These are phyloP conservation scores for Cystofilobasidium ferigula DNA, from an alignment of 768 basidiomycete genomes.

Conservation along the genomic window DNA sequence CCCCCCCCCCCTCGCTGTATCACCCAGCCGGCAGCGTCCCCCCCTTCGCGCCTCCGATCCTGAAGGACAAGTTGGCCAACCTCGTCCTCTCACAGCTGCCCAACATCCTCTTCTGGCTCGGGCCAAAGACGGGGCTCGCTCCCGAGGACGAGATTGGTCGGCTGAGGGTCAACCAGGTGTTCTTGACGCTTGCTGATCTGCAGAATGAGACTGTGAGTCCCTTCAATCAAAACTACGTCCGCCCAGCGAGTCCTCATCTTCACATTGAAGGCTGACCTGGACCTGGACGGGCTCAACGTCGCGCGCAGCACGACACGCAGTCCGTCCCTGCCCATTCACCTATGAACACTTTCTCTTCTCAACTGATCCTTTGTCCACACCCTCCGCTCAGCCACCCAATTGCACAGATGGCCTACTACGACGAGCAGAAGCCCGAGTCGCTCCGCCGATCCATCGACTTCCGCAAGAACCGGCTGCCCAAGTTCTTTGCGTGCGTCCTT, in stretches of 20 bases:
- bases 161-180: slow-evolving; percentile 40
- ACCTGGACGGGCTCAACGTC: neutral
- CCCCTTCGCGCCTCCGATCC: slow-evolving; percentile 43
- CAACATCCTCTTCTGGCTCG: slow-evolving; percentile 40
- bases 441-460: slow-evolving; percentile 37
- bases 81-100: slow-evolving; percentile 39
- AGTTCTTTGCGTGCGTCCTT: slow-evolving; percentile 36
- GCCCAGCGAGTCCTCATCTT: too few species aligned
- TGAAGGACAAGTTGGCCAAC: slow-evolving; percentile 36
- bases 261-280: too few species aligned
- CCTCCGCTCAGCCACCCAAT: slow-evolving; percentile 37
- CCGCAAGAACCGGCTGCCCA: slow-evolving; percentile 40
- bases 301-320: slow-evolving; percentile 17
- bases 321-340: neutral
- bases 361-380: neutral
- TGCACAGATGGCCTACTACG: slow-evolving; percentile 37
- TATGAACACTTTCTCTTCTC: neutral
- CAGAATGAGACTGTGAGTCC: slow-evolving; percentile 15
- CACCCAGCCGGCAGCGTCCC: slow-evolving; percentile 29
- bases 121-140: slow-evolving; percentile 38
- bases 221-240: neutral
- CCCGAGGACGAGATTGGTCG: slow-evolving; percentile 34
- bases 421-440: slow-evolving; percentile 43
- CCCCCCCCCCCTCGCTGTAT: neutral
- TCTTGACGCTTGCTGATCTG: slow-evolving; percentile 36